Evolutionary conservation across 2,329 filamentous ascomycete genomes (phyloP), one percentile per base, ranked within the genome.

Genomic region (Epichloe sibirici): DNA sequence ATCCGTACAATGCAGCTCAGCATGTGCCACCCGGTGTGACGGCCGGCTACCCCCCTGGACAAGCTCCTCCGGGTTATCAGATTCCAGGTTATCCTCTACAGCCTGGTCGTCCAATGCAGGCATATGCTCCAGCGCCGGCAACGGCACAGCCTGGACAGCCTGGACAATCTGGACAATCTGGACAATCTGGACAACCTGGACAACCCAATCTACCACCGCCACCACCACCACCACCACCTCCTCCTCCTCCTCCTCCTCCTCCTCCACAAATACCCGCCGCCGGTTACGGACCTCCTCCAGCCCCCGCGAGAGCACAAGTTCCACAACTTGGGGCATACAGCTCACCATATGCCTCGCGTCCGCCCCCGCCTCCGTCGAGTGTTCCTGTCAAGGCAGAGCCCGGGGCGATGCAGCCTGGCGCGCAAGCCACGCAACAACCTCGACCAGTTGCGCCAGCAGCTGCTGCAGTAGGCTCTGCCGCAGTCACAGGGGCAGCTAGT

Each of bases 331-430:
- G 64, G 25, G 55, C 65, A 11, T 69, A 69, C 55, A 69, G 66
- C 49, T 69, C 67, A 38, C 67, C 67, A 25, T 69, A 69, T 54
- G 65, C 67, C 12, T 62, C 66, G 31, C 61, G 64, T 21, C 67
- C 66, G 5, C 66, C 65, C 4, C 66, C 64, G 7, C 65, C 64
- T 0, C 56, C 58, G 37, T 53, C 61, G 49, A 62, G 53, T 28
- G 55, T 59, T 5, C 48, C 56, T 3, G 56, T 66, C 56, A 67
- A 67, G 54, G 57, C 53, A 5, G 66, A 67, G 48, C 62, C 65
- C 17, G 59, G 63, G n/a, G 51, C 55, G 7, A 49, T 53, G 9
- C 45, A 57, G 7, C 50, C 57, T 38, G 55, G 57, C 5, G 25
- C 45, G 13, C 38, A 49, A 28, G 56, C 55, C 28, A 50, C 55